Conservation (phyloP, 257 asterid species). For the Solanum bulbocastanum region DNA sequence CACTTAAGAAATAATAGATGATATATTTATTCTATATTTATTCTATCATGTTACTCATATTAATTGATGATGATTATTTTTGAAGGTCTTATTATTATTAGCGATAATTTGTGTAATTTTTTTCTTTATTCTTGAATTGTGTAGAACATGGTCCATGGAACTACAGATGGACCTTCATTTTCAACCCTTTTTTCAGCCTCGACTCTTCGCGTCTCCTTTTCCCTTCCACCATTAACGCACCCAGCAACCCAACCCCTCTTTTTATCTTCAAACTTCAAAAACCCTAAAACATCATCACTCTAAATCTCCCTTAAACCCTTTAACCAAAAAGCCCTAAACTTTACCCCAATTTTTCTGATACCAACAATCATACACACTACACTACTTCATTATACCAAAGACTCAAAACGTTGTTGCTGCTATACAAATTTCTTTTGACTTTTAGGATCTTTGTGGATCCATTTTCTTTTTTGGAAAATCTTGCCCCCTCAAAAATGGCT, state of each 20-base stretch:
- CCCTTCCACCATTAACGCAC: slow-evolving; percentile 4
- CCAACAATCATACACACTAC: neutral
- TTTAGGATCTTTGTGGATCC: neutral
- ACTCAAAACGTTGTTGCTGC: neutral
- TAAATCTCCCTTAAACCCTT: slow-evolving; percentile 3
- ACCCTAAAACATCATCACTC: neutral
- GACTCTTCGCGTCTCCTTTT: slow-evolving; percentile 2
- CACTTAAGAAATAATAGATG: no score
- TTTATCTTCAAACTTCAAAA: neutral
- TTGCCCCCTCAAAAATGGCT: neutral
- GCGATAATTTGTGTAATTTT: neutral
- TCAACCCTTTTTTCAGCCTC: neutral
- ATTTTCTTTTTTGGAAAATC: neutral
- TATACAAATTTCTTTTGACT: neutral
- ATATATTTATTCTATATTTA: no score
- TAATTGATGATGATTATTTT: no score
- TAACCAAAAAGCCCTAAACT: neutral
- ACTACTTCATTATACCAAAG: neutral
- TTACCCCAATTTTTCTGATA: neutral
- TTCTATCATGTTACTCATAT: neutral
- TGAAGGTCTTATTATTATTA: neutral
- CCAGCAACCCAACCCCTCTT: neutral
- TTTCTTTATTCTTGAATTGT: neutral
- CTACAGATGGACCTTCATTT: neutral
- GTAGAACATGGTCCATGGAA: slow-evolving; percentile 3